Conservation (phyloP, 495 filamentous ascomycete genomes). For the Annulohypoxylon nitens region DNA sequence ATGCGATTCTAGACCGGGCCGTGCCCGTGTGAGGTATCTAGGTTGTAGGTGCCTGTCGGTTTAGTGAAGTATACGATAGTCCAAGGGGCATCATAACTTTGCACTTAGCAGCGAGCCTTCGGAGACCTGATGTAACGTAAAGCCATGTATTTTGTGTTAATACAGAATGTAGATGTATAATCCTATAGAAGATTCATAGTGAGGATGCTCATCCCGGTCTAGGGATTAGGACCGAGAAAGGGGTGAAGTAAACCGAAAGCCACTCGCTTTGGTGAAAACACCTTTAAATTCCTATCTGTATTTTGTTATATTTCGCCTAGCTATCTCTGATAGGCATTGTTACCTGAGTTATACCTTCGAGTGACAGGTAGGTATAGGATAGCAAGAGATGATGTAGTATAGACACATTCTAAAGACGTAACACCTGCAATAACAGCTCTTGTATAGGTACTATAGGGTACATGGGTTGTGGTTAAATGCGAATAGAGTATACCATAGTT, state of each 20-base stretch:
- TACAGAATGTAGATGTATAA: too few relatives aligned
- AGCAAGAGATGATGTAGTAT: not conserved
- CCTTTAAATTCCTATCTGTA: too few relatives aligned
- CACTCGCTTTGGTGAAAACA: too few relatives aligned
- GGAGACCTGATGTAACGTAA: not conserved
- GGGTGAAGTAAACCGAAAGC: too few relatives aligned
- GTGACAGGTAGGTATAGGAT: not conserved
- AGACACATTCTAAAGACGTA: not conserved
- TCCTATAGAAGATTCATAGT: too few relatives aligned
- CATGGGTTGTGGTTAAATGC: not conserved
- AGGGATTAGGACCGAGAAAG: too few relatives aligned
- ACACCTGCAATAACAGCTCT: not conserved
- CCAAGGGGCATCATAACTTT: not conserved
- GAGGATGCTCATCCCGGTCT: too few relatives aligned
- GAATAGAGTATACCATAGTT: not conserved
- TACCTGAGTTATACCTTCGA: not conserved
- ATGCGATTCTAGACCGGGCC: not conserved
- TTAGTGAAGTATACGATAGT: not conserved
- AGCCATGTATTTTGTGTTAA: too few relatives aligned
- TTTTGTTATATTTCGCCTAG: too few relatives aligned
- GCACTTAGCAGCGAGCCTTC: not conserved
- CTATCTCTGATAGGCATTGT: too few relatives aligned
- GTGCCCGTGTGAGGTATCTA: not conserved
- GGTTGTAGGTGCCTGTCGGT: too few relatives aligned
- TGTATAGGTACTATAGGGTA: too few relatives aligned